A percentile compares a stretch with the other conserved stretches of the same genome.
Evolutionary conservation across 495 filamentous ascomycete species (phyloP).

Genomic region (Penicillium steckii): DNA sequence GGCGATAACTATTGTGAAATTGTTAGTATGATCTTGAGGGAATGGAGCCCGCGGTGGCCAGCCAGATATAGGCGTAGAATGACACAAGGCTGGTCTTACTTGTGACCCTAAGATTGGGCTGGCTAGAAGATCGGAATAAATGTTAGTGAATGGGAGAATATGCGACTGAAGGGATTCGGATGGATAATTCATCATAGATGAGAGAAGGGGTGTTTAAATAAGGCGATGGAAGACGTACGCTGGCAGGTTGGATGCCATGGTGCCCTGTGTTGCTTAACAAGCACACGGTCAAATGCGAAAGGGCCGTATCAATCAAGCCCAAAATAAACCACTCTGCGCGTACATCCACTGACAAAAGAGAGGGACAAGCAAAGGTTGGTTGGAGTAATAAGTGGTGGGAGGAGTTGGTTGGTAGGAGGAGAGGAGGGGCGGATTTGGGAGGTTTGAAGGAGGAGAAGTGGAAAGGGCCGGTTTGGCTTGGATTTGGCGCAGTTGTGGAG

Average conservation of each 20-base stretch:
- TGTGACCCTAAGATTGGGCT: slow-evolving; percentile 63
- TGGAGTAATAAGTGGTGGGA: slow-evolving; percentile 14
- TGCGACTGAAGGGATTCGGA: neutral
- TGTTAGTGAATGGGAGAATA: slow-evolving; percentile 22
- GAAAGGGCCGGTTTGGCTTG: slow-evolving; percentile 17
- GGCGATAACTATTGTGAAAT: slow-evolving; percentile 73
- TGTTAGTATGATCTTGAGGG: slow-evolving; percentile 19
- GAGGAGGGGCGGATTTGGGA: slow-evolving; percentile 10
- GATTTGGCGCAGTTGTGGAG: neutral
- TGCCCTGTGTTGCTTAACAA: slow-evolving; percentile 29
- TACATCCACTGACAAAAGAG: slow-evolving; percentile 40
- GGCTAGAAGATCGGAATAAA: slow-evolving; percentile 32
- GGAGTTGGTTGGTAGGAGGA: slow-evolving; percentile 10
- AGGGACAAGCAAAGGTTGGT: slow-evolving; percentile 9
- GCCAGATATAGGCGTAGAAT: slow-evolving; percentile 4
- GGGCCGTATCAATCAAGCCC: slow-evolving; percentile 45
- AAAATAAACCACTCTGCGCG: slow-evolving; percentile 32
- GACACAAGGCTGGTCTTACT: slow-evolving; percentile 48
- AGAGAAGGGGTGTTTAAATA: slow-evolving; percentile 1
- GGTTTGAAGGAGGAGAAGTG: slow-evolving; percentile 21
- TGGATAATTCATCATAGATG: neutral
- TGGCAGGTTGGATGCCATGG: slow-evolving; percentile 61
- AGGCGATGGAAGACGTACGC: slow-evolving; percentile 49
- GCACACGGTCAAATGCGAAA: slow-evolving; percentile 34
- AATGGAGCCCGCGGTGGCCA: slow-evolving; percentile 25